Evolutionary conservation across 108 stramenopile genomes (phyloP).

Genomic region (Fistulifera pelliculosa): DNA sequence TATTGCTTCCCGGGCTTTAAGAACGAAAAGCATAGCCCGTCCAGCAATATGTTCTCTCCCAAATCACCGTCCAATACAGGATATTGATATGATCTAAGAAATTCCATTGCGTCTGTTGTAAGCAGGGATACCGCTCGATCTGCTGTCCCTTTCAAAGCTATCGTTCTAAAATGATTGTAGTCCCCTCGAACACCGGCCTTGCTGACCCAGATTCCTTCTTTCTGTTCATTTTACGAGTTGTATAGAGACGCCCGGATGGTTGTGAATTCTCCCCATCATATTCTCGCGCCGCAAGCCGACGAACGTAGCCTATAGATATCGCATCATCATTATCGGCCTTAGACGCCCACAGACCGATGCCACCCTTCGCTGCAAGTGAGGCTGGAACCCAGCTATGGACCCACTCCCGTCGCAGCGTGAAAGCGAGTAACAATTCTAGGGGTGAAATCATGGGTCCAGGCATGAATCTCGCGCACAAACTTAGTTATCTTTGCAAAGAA

Average conservation of each 20-base stretch:
- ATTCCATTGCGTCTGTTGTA: conserved; percentile 32
- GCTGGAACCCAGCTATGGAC: no score
- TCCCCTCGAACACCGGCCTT: conserved; percentile 30
- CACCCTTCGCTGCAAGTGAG: no score
- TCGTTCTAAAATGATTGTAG: conserved; percentile 54
- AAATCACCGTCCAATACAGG: conserved; percentile 32
- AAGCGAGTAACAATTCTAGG: no score
- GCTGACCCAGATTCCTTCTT: conserved; percentile 11
- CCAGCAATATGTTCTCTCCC: conserved; percentile 50
- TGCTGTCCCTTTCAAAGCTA: conserved; percentile 31
- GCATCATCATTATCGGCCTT: no score
- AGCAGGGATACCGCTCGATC: conserved; percentile 49
- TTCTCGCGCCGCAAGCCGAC: conserved; percentile 26
- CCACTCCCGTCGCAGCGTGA: no score
- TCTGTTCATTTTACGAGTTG: conserved; percentile 33
- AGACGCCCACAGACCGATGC: no score
- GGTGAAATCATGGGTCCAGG: no score
- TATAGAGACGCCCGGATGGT: conserved; percentile 37
- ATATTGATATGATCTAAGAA: conserved; percentile 14
- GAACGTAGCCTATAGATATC: no score
- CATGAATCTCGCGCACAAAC: no score
- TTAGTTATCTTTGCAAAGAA: no score
- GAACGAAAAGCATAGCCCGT: conserved; percentile 28
- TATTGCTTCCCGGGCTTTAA: conserved; percentile 37
- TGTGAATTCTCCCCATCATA: conserved; percentile 21